Evolutionary conservation across 2,329 filamentous ascomycete genomes (phyloP).

Genomic region (Emergomyces orientalis): DNA sequence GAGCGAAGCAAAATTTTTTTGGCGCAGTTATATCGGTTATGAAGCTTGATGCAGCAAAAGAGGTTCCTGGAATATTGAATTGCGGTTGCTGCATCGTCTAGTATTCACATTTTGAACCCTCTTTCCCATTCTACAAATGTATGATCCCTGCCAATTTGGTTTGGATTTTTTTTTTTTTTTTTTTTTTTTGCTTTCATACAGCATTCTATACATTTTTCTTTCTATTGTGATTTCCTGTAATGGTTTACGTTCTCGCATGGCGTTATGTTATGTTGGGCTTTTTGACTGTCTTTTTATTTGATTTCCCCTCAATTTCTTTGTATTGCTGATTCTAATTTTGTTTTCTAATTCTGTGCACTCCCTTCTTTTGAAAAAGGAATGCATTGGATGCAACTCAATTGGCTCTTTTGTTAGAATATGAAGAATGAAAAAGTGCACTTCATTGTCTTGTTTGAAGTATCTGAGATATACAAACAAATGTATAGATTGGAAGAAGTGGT

Average conservation of each 20-base stretch:
- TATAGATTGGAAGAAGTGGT: no score
- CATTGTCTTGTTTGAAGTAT: no score
- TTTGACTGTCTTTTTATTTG: constrained; percentile 10
- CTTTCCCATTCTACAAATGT: background rate
- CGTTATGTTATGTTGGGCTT: constrained; percentile 2
- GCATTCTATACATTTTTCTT: constrained; percentile 3
- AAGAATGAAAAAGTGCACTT: no score
- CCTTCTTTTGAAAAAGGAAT: background rate
- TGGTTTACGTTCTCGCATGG: background rate
- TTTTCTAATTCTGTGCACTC: background rate
- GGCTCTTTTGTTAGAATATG: background rate
- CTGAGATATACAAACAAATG: no score
- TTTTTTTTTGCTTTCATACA: background rate
- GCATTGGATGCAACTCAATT: background rate
- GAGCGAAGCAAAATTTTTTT: background rate
- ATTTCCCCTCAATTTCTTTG: constrained; percentile 2
- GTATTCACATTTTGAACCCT: background rate
- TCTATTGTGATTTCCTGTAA: constrained; percentile 9
- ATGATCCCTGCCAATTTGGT: background rate
- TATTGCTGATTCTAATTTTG: constrained; percentile 4
- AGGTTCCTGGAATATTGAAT: background rate
- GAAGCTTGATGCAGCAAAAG: background rate
- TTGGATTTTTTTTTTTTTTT: background rate
- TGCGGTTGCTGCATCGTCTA: background rate
- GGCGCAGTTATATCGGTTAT: background rate